These are phyloP conservation scores for Lodderomyces theae DNA, from an alignment of 1,139 yeast species.

Conservation along the genomic window DNA sequence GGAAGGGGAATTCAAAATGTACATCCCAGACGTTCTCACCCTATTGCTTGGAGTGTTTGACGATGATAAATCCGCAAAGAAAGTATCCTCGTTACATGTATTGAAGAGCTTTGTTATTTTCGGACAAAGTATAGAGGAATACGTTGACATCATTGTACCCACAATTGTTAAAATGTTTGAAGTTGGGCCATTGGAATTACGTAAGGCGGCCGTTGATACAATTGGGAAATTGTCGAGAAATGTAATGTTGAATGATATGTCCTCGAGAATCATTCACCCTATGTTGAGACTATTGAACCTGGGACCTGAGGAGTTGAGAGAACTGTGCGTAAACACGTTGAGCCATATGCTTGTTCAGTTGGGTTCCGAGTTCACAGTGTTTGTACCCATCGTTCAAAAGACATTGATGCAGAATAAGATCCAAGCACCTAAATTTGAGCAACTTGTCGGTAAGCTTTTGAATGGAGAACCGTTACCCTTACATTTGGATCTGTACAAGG, in stretches of 20 bases:
- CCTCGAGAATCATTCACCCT: conserved; percentile 88
- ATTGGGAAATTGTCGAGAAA: conserved; percentile 77
- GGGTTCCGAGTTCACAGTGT: conserved; percentile 82
- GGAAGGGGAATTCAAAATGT: conserved; percentile 88
- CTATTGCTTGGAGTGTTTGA: conserved; percentile 75
- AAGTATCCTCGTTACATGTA: conserved; percentile 70
- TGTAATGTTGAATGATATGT: conserved; percentile 80
- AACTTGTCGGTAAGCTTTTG: conserved; percentile 69
- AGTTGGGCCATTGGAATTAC: conserved; percentile 54
- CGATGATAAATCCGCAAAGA: conserved; percentile 64
- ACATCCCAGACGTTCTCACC: conserved; percentile 75
- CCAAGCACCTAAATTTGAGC: conserved; percentile 76
- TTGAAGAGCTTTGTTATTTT: conserved; percentile 85
- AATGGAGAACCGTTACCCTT: conserved; percentile 91
- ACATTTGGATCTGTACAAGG: conserved; percentile 67
- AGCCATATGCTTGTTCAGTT: conserved; percentile 76
- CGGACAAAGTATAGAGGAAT: conserved; percentile 86
- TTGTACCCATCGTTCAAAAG: conserved; percentile 81
- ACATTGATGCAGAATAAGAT: conserved; percentile 62
- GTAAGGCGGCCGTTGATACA: conserved; percentile 78
- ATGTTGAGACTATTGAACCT: conserved; percentile 65
- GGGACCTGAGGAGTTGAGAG: conserved; percentile 60
- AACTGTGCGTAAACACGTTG: conserved; percentile 72
- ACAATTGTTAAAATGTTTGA: conserved; percentile 81
- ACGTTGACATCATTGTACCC: conserved; percentile 81